These are phyloP conservation scores for Fusarium vanettenii DNA, from an alignment of 2,329 filamentous ascomycete species.

Conservation along the genomic window DNA sequence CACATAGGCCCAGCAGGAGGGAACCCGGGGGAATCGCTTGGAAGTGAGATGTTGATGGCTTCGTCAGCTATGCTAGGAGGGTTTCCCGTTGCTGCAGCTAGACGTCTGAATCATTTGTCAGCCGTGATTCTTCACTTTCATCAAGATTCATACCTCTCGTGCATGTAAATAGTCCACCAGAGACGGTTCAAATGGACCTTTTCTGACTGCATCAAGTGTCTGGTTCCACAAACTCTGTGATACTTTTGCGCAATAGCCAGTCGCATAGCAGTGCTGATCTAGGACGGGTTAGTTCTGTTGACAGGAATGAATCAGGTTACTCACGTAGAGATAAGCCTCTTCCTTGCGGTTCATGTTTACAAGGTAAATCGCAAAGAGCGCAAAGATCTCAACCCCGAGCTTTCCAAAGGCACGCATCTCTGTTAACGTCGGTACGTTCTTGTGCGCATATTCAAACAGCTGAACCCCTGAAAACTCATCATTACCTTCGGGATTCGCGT, in stretches of 20 bases:
- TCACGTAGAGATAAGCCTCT: conserved; percentile 42
- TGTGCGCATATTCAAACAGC: conserved; percentile 43
- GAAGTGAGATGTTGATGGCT: conserved; percentile 41
- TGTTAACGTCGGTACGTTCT: conserved; percentile 42
- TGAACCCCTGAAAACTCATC: conserved; percentile 38
- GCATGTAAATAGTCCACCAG: conserved; percentile 48
- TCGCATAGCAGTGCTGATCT: conserved; percentile 45
- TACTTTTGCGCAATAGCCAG: conserved; percentile 45
- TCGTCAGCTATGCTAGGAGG: conserved; percentile 41
- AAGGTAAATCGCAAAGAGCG: conserved; percentile 40
- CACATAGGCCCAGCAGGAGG: conserved; percentile 43
- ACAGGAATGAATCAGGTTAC: neutral
- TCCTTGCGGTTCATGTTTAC: conserved; percentile 42
- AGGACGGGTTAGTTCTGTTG: neutral
- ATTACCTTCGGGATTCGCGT: conserved; percentile 40
- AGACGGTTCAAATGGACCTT: conserved; percentile 43
- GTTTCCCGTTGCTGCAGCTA: conserved; percentile 42
- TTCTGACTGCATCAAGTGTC: conserved; percentile 42
- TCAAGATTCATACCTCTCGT: conserved; percentile 37
- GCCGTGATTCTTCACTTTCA: fast-evolving
- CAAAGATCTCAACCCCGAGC: conserved; percentile 45
- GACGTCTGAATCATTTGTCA: conserved; percentile 21
- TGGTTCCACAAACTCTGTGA: conserved; percentile 42
- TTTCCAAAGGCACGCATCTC: conserved; percentile 42
- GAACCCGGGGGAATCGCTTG: conserved; percentile 44